Conservation (phyloP, 108 stramenopile genomes). For the Hondaea fermentalgiana region DNA sequence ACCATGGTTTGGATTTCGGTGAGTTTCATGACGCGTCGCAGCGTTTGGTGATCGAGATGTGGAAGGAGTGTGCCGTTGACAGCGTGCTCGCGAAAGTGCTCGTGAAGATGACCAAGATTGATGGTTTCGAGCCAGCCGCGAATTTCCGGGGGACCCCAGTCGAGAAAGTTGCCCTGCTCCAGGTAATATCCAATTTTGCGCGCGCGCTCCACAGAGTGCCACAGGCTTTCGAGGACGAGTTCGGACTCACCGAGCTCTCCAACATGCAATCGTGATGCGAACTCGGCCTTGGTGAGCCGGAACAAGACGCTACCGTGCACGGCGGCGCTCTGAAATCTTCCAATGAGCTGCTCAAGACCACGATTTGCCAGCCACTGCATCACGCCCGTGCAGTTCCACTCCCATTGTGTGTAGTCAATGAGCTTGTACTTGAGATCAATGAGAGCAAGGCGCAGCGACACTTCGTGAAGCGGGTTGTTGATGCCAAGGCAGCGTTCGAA, state of each 20-base stretch:
- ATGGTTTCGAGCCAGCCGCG: conserved; percentile 1
- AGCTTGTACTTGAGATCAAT: not conserved
- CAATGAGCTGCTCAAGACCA: not conserved
- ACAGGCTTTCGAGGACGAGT: not conserved
- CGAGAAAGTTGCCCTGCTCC: not conserved
- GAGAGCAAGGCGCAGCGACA: not conserved
- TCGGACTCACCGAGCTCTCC: conserved; percentile 12
- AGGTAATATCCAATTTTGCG: not conserved
- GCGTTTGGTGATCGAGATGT: not conserved
- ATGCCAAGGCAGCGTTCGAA: not conserved
- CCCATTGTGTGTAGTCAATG: not conserved
- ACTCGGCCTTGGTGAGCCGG: not conserved
- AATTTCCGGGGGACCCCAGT: not conserved
- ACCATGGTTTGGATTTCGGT: not conserved
- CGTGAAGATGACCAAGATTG: not conserved
- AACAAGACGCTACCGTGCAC: not conserved
- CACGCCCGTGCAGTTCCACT: conserved; percentile 1
- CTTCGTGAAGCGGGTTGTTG: not conserved
- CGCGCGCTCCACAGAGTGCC: not conserved
- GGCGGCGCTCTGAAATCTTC: not conserved
- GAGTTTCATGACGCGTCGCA: not conserved
- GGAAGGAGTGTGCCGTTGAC: conserved; percentile 10
- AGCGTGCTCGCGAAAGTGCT: not conserved
- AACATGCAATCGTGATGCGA: not conserved
- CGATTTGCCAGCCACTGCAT: conserved; percentile 6